Evolutionary conservation across 2,329 filamentous ascomycete species (phyloP), one percentile per base, ranked within the genome.

Genomic region (Xylariaceae sp.): DNA sequence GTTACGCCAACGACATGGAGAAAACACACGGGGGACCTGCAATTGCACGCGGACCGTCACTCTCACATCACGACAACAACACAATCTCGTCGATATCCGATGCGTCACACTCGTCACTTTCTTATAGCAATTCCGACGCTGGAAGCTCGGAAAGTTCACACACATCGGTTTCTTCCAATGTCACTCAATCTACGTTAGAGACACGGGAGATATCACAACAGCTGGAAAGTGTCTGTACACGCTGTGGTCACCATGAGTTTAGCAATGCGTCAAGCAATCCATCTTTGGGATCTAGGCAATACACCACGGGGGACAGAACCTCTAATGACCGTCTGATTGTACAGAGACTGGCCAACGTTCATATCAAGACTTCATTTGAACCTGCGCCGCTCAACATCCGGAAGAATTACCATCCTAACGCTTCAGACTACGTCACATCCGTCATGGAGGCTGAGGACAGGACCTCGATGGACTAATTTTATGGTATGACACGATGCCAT

Each of bases 1-100:
- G 76, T 1, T 80, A 81, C 50, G 78, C 77, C 10, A 80, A 81
- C 43, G 76, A 76, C 1, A 77, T 72, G 2, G 75, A 76, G 33
- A 57, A 65, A 1, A 69, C 71, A 4, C 42, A 42, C 11, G 33
- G 10, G 10, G 19, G 42, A 22, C 27, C n/a, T 11, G 36, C 47
- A 9, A 43, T 40, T 11, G 33, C 45, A 33, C 27, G 14, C 11
- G 33, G 44, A 12, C 22, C 14, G 31, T 30, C 17, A 4, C 15
- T n/a, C 0, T 32, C 47, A 6, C 47, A 47, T 12, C 39, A 33
- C 3, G 47, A 53, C 32, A 54, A 48, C 31, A 41, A 42, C 10
- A 43, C 40, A 18, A 32, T 40, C 10, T 36, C 50, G 1, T 53
- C 53, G 2, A 39, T 52, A 2, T 55, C 55, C 3, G 49, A 40